phyloP scores from a whole-genome alignment of 345 rosid species.

The Raphanus sativus region DNA sequence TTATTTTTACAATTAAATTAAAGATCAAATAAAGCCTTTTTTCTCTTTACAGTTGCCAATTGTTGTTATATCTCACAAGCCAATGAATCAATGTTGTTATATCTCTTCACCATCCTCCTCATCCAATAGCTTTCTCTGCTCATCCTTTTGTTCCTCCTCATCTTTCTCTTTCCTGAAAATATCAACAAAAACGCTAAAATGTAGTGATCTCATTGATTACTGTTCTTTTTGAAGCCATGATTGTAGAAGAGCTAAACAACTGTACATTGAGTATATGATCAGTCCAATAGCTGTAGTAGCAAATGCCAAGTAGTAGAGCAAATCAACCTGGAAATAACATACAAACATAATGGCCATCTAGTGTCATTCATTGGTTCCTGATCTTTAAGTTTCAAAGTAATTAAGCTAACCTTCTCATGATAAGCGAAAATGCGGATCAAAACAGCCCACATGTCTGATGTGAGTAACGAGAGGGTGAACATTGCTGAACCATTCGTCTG shows the following conservation, averaged over 20 bases:
- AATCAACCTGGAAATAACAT: conserved; percentile 57
- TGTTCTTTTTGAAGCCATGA: not conserved
- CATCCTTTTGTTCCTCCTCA: conserved; percentile 14
- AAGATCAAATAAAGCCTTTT: not conserved
- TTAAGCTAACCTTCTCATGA: conserved; percentile 35
- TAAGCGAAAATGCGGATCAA: conserved; percentile 80
- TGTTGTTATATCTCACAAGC: too few species aligned
- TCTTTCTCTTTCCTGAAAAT: conserved; percentile 23
- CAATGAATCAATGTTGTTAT: too few species aligned
- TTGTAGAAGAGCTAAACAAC: not conserved
- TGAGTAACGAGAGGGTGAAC: conserved; percentile 90
- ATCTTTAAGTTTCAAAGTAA: not conserved
- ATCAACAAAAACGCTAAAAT: not conserved
- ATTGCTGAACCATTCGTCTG: conserved; percentile 79
- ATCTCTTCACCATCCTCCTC: conserved; percentile 36
- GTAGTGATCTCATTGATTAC: not conserved
- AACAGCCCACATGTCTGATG: conserved; percentile 97
- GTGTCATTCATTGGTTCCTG: not conserved
- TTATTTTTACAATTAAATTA: too few species aligned
- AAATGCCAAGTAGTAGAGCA: conserved; percentile 88
- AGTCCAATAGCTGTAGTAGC: conserved; percentile 70
- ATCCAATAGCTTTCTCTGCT: conserved; percentile 42
- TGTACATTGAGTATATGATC: conserved; percentile 71
- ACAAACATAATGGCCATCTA: not conserved
- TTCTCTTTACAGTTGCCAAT: not conserved